Percentiles rank a stretch among this genome's conserved stretches.
phyloP scores from a whole-genome alignment of 225 moss, liverwort and hornwort genomes.

The Anthoceros angustus region DNA sequence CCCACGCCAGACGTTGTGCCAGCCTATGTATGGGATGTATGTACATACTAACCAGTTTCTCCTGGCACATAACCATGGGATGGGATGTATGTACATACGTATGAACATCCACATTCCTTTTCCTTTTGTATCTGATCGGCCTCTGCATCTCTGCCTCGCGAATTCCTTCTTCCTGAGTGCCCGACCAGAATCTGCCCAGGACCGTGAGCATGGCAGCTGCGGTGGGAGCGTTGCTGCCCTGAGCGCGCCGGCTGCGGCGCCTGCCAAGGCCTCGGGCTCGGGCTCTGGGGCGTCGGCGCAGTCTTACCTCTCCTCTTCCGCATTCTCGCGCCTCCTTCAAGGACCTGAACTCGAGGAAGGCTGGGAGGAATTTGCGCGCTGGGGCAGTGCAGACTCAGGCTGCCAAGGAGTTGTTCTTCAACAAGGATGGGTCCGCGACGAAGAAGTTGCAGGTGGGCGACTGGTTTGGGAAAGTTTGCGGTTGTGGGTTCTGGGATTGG shows the following conservation, averaged over 20 bases:
- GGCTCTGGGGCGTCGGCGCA: background rate
- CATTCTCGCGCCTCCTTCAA: conserved; percentile 41
- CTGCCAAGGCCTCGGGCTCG: conserved; percentile 1
- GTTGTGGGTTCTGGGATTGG: background rate
- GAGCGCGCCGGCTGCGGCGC: conserved; percentile 54
- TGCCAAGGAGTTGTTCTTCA: conserved; percentile 89
- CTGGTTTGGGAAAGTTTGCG: background rate
- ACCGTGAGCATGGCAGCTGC: conserved; percentile 25
- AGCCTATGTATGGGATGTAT: no score
- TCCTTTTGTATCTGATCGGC: no score
- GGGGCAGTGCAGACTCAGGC: conserved; percentile 24
- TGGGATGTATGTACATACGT: background rate
- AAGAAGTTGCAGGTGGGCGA: conserved; percentile 81
- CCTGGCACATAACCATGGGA: conserved; percentile 1
- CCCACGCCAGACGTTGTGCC: no score
- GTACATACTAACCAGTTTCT: conserved; percentile 4
- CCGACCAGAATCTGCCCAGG: background rate
- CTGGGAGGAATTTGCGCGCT: conserved; percentile 14
- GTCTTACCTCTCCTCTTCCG: conserved; percentile 24
- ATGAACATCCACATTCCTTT: no score
- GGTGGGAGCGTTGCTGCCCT: conserved; percentile 10
- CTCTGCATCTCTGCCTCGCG: no score
- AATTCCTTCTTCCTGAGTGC: no score
- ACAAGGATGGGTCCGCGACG: conserved; percentile 87
- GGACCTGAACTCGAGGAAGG: conserved; percentile 17